A percentile compares a stretch with the other conserved stretches of the same genome.
Conservation (phyloP, 768 basidiomycete species). For the Dentipellis fragilis region DNA sequence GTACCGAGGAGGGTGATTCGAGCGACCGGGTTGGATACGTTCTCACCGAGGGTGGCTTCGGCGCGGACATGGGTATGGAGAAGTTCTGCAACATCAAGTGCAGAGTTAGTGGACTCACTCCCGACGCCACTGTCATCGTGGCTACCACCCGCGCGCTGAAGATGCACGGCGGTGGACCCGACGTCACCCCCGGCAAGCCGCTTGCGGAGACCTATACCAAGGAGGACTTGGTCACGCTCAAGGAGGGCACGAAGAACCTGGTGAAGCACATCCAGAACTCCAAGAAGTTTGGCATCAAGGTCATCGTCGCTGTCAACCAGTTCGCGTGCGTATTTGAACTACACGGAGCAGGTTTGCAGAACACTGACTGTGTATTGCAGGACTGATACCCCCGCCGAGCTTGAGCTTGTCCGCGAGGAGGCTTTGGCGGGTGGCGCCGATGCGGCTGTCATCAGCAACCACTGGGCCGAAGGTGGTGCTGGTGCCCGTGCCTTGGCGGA, state of each 20-base stretch:
- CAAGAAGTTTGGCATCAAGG: slow-evolving; percentile 93
- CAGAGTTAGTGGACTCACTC: slow-evolving; percentile 82
- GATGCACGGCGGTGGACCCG: slow-evolving; percentile 98
- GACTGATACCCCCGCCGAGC: slow-evolving; percentile 83
- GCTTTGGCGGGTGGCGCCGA: slow-evolving; percentile 84
- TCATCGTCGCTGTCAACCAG: slow-evolving; percentile 90
- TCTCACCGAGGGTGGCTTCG: slow-evolving; percentile 96
- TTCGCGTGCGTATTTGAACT: slow-evolving; percentile 63
- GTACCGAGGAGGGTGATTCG: slow-evolving; percentile 84
- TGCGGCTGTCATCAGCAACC: slow-evolving; percentile 89
- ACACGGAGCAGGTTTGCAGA: background rate
- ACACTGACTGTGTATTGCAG: slow-evolving; percentile 27
- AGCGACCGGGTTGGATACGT: slow-evolving; percentile 83
- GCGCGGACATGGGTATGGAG: slow-evolving; percentile 98
- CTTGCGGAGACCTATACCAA: slow-evolving; percentile 89
- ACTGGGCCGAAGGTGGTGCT: slow-evolving; percentile 94
- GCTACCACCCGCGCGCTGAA: slow-evolving; percentile 96
- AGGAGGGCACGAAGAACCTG: slow-evolving; percentile 89
- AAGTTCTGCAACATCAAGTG: slow-evolving; percentile 99
- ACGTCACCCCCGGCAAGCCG: slow-evolving; percentile 92
- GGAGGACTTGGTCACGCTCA: slow-evolving; percentile 83
- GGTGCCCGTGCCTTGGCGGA: slow-evolving; percentile 88
- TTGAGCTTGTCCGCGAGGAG: slow-evolving; percentile 72
- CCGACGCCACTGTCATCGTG: slow-evolving; percentile 92
- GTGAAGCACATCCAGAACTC: slow-evolving; percentile 90